Evolutionary conservation across 441 rosid genomes (phyloP).

Genomic region (Lagerstroemia fauriei): DNA sequence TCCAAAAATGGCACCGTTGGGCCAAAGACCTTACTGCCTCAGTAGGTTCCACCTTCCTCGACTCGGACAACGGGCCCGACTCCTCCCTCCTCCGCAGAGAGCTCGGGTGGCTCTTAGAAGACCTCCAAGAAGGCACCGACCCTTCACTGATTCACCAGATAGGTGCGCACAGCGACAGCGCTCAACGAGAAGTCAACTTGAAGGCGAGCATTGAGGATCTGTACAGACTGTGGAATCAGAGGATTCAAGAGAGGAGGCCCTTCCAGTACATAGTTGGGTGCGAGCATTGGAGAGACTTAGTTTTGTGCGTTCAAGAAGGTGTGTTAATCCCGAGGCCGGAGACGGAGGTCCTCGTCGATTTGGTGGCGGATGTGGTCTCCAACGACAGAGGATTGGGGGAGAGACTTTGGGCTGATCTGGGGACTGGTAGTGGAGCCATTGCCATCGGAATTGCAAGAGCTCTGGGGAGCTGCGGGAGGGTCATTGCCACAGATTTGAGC

Average conservation of each 20-base stretch:
- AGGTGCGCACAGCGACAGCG: conserved; percentile 28
- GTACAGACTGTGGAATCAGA: conserved; percentile 67
- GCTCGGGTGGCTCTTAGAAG: conserved; percentile 85
- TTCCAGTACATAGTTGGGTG: conserved; percentile 89
- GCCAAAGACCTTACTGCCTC: conserved; percentile 61
- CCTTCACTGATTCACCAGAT: conserved; percentile 32
- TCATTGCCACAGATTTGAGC: conserved; percentile 78
- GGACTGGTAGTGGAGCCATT: conserved; percentile 78
- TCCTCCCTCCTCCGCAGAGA: conserved; percentile 60
- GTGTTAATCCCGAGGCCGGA: conserved; percentile 90
- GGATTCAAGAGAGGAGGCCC: conserved; percentile 78
- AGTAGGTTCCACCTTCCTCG: conserved; percentile 51
- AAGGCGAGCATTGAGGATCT: conserved; percentile 58
- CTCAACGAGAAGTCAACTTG: conserved; percentile 30
- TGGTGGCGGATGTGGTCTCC: conserved; percentile 50
- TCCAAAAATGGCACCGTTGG: conserved; percentile 74
- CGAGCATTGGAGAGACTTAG: conserved; percentile 87
- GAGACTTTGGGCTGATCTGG: conserved; percentile 75
- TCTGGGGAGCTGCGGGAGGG: conserved; percentile 51
- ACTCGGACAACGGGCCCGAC: conserved; percentile 64
- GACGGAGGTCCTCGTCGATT: conserved; percentile 71
- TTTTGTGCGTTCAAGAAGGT: conserved; percentile 81
- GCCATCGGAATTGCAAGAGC: conserved; percentile 62
- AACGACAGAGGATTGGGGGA: conserved; percentile 36
- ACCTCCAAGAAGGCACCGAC: conserved; percentile 37